Conservation (phyloP, 176 grass and related monocot species). For the Puya raimondii region DNA sequence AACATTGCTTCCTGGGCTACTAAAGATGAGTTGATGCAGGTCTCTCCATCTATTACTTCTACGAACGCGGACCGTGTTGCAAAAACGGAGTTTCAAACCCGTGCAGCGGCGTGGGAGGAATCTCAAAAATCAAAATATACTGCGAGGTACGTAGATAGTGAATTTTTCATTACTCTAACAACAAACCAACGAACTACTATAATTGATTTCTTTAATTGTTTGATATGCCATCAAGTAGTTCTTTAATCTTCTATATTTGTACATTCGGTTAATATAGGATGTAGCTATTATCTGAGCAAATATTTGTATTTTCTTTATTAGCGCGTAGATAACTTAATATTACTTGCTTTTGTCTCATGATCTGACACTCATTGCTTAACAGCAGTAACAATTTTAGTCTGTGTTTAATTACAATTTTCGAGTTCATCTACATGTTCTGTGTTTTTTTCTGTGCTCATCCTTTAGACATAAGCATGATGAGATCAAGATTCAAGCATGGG, state of each 20-base stretch:
- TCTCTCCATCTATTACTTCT: constrained; percentile 16
- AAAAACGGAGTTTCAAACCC: constrained; percentile 39
- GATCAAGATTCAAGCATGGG: constrained; percentile 72
- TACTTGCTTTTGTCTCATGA: too few species aligned
- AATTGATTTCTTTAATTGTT: background rate
- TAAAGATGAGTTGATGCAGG: constrained; percentile 35
- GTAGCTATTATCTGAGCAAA: too few species aligned
- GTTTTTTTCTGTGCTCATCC: background rate
- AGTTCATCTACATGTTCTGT: background rate
- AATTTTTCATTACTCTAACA: background rate
- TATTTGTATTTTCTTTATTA: too few species aligned
- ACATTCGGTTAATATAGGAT: too few species aligned
- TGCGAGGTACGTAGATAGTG: constrained; percentile 21
- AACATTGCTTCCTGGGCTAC: constrained; percentile 94
- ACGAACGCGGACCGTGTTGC: constrained; percentile 7
- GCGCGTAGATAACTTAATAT: too few species aligned
- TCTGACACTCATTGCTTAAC: too few species aligned
- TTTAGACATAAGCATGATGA: constrained; percentile 65
- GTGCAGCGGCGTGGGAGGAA: constrained; percentile 75
- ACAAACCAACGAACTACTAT: background rate
- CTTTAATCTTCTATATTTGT: too few species aligned
- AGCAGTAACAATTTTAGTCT: too few species aligned
- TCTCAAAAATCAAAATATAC: constrained; percentile 57
- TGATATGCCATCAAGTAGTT: background rate
- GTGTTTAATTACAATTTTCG: too few species aligned